A percentile compares a stretch with the other conserved stretches of the same genome.
These are phyloP conservation scores for Oryza longistaminata DNA, from an alignment of 176 grass and related monocot genomes.

Conservation along the genomic window DNA sequence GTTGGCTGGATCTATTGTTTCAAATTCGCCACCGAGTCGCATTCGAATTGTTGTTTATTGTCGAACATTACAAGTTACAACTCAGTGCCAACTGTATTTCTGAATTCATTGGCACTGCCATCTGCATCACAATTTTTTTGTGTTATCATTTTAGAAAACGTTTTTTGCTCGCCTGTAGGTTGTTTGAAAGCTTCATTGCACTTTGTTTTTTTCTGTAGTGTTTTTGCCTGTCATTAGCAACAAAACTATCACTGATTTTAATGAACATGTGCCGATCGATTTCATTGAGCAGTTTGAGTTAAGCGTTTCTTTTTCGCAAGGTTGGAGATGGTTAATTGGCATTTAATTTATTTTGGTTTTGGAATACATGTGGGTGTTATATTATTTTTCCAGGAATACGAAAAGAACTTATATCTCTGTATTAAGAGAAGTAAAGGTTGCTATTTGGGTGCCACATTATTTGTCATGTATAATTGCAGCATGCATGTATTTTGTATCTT, in stretches of 20 bases:
- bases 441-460: background rate
- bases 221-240: background rate
- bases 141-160: background rate
- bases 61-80: conserved; percentile 17
- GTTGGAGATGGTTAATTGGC: background rate
- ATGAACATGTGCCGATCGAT: background rate
- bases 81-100: conserved; percentile 16
- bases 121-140: background rate
- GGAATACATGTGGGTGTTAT: background rate
- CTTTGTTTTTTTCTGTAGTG: background rate
- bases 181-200: background rate
- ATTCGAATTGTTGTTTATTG: background rate
- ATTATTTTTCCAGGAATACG: background rate
- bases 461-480: background rate
- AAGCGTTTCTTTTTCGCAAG: no score
- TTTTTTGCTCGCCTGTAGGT: background rate
- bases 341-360: background rate
- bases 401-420: no score
- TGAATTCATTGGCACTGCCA: background rate
- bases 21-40: background rate
- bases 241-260: background rate
- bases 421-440: no score
- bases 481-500: background rate
- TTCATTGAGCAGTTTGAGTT: background rate
- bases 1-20: background rate